These are phyloP conservation scores for Mallotus repandus DNA, from an alignment of 441 rosid species.

Conservation along the genomic window DNA sequence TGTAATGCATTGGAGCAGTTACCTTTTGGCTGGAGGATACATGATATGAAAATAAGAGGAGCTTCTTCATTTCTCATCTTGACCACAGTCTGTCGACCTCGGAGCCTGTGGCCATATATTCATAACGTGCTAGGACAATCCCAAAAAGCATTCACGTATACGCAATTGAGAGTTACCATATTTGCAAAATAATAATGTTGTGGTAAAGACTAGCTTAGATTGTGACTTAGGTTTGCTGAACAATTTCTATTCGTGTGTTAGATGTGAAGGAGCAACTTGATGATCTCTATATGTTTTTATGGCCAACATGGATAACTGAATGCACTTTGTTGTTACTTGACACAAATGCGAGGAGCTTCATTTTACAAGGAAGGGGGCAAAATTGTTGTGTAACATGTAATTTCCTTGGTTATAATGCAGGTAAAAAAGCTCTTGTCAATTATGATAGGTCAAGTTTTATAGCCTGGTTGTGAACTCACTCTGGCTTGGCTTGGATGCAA, in stretches of 20 bases:
- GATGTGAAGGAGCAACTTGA: slow-evolving; percentile 6
- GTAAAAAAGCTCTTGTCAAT: neutral
- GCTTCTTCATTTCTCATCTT: neutral
- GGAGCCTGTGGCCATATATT: neutral
- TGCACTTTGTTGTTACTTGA: slow-evolving; percentile 92
- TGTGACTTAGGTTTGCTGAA: neutral
- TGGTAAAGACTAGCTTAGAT: neutral
- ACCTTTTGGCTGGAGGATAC: neutral
- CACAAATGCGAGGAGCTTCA: slow-evolving; percentile 29
- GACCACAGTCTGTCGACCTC: neutral
- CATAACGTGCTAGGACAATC: neutral
- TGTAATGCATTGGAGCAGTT: neutral
- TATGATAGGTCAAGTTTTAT: neutral
- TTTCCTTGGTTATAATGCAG: no score
- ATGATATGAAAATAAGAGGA: neutral
- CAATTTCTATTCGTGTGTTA: neutral
- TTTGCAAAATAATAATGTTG: neutral
- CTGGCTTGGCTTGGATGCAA: neutral
- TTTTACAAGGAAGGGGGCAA: no score
- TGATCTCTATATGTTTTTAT: slow-evolving; percentile 29
- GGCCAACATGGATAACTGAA: slow-evolving; percentile 92
- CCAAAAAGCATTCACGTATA: neutral
- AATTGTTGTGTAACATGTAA: no score
- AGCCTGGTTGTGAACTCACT: neutral
- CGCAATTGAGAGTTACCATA: neutral